phyloP scores from a whole-genome alignment of 345 rosid genomes.

The Hibiscus syriacus region DNA sequence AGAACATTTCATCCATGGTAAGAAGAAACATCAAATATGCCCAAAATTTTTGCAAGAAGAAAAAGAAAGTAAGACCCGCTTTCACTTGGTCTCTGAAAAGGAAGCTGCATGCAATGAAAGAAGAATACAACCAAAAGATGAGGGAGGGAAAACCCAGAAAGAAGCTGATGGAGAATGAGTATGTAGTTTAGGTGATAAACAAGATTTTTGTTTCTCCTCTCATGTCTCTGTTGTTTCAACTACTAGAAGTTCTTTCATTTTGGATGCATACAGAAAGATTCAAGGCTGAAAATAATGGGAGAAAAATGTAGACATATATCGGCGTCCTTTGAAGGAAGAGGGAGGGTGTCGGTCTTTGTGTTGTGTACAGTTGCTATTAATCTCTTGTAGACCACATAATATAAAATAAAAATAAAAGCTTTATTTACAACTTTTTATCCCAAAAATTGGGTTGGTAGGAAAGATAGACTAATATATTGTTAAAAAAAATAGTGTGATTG shows the following conservation, averaged over 20 bases:
- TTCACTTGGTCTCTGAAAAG: background rate
- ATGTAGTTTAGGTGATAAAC: background rate
- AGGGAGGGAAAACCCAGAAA: background rate
- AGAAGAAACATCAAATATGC: background rate
- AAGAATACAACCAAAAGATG: background rate
- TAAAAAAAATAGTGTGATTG: no score
- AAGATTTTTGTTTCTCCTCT: background rate
- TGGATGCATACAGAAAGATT: background rate
- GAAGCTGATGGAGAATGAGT: background rate
- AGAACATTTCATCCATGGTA: conserved; percentile 24
- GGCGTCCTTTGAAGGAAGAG: background rate
- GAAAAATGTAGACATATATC: background rate
- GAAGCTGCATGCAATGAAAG: conserved; percentile 21
- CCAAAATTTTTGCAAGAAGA: background rate
- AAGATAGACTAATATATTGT: no score
- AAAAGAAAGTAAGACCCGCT: conserved; percentile 2
- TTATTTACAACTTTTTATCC: background rate
- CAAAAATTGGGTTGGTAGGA: no score
- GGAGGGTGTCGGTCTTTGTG: background rate
- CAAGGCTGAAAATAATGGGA: background rate
- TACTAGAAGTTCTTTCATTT: background rate
- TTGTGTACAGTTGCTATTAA: background rate
- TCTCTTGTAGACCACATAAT: background rate
- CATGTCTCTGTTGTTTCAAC: background rate
- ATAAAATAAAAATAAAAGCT: background rate